Evolutionary conservation across 495 filamentous ascomycete species (phyloP), one percentile per base, ranked within the genome.

Genomic region (Daldinia loculata): DNA sequence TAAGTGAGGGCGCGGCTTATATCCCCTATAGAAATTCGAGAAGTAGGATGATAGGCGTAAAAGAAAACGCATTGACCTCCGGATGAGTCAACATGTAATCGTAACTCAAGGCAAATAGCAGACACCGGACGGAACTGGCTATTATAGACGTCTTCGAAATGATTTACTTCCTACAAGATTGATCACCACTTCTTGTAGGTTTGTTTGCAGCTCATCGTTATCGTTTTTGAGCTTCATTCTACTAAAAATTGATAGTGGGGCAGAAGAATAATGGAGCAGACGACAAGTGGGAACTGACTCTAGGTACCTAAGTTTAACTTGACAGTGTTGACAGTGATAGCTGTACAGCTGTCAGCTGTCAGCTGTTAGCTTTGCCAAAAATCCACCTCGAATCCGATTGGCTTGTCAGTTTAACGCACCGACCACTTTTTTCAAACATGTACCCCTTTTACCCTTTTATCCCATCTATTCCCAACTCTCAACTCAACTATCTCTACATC

Each of bases 11-110:
- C 30, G 67, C 22, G 7, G 51, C 53, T 53, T 70, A 34, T 30
- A 4, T 56, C 34, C 63, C 27, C 41, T 6, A 43, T 8, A 56
- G 41, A 60, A 27, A 7, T 3, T 52, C 27, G 29, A 19, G 29
- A 36, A 59, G 27, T 32, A 27, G 0, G 30, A 22, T 34, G 58
- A 14, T 39, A 39, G 53, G 55, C 57, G 71, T 39, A 67, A 58
- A 24, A 67, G 58, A 51, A 38, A 45, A 24, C 61, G 58, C 70
- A 73, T 70, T 15, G 15, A 66, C 56, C 41, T 14, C 27, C 22
- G 34, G 51, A 66, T 66, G 70, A 72, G 65, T 72, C 70, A 72
- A 72, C 32, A 12, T 52, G 39, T 9, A 34, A 58, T 55, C 6
- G 26, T 22, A 32, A 55, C 32, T 45, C 29, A 22, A 32, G 53